Base-by-base conservation (phyloP, 768 basidiomycete genomes). In the Amanita phalloides region DNA sequence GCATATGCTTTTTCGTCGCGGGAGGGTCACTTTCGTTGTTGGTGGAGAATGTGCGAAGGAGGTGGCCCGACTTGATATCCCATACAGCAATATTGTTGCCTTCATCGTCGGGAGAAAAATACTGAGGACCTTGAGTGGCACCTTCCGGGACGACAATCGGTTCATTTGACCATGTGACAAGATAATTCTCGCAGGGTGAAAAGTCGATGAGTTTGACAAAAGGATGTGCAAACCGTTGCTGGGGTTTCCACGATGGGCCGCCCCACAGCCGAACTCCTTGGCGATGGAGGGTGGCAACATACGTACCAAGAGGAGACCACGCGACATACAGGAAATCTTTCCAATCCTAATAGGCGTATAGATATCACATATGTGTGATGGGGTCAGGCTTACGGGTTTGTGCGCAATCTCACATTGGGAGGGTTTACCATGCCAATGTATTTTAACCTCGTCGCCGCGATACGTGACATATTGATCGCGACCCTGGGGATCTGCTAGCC, bases 261-360 rank as follows among this genome's bases (percentile, higher is more conserved):
- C 92, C 95, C 91, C 94, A 98, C 35, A 98, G 74, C 28, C 90
- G 87, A 54, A 97, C 89, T 66, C 96, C 96, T 66, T 91, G 93
- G 37, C 91, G 82, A 65, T 97, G 94, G 44, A 97, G 78, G 1
- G 95, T 93, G 36, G 92, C 86, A 55, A 98, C 75, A 63, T 86
- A 90, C n/a, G 94, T 97, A 32, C 96, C 96, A 49, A 86, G 75
- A 17, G 94, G 94, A 20, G 96, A 98, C 96, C 96, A 99, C 28
- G 88, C 86, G 17, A 92, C 84, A 68, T 95, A 99, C 47, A 95
- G 79, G 62, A 78, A 76, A 53, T 98, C 93, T 62, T 90, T 96
- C 92, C 96, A 97, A 64, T 88, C 86, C 90, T 91, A 60, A 3
- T 38, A 44, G 35, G 36, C 53, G 23, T 38, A 53, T 56, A 56